Base-by-base conservation (phyloP, 352 stramenopile species). In the Saprolegnia parasitica region DNA sequence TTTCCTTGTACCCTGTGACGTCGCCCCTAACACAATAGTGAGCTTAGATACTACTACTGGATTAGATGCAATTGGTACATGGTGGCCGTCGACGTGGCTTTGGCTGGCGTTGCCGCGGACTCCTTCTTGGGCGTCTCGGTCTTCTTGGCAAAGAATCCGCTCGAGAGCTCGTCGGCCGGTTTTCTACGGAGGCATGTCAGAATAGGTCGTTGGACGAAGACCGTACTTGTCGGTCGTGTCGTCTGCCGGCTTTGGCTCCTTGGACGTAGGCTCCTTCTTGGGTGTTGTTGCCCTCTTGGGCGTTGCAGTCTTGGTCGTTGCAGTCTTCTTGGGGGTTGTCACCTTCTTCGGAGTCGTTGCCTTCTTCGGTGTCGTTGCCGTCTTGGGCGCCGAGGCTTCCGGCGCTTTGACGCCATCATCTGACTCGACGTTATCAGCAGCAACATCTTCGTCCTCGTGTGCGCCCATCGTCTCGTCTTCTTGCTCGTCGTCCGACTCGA, bases 1-100 rank as follows among this genome's bases (percentile, higher is more conserved):
- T 67, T 67, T 40, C 35, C 21, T 67, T 67, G 45, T 67, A 67
- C 13, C n/a, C 11, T 21, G 50, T 37, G 10, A 49, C 24, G 40
- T 65, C 56, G 32, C 15, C 56, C 11, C 55, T 62, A n/a, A 2
- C 1, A 11, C 42, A 10, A n/a, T 15, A 15, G 42, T 49, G 18
- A 49, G 42, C 42, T n/a, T 1, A 15, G 4, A 49, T n/a, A 49
- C 2, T 35, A 5, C 3, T 46, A 21, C n/a, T n/a, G n/a, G n/a
- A n/a, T n/a, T 62, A 13, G 56, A 62, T 2, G 42, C 5, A 62
- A 29, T 23, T 29, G 20, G 23, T 40, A 32, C 21, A 40, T 15
- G 16, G 21, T 10, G n/a, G 21, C 21, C 20, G 35, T 21, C 2
- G 35, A n/a, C 13, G 54, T 4, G 23, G 56, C 56, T 62, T 47